phyloP scores from a whole-genome alignment of 1,139 yeast species.

The Arxiozyma bovina region DNA sequence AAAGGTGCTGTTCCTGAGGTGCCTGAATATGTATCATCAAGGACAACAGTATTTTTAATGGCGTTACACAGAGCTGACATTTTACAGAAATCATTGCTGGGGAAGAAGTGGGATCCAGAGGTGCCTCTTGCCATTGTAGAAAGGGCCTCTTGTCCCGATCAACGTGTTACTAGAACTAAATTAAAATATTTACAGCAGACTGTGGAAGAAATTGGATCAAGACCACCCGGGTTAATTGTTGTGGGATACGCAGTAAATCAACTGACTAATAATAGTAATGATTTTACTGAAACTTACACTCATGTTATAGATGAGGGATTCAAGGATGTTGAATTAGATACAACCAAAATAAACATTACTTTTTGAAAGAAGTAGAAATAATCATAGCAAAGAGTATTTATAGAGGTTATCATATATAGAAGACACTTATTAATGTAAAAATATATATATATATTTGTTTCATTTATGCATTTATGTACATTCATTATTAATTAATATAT shows the following conservation, averaged over 20 bases:
- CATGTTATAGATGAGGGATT: slow-evolving; percentile 51
- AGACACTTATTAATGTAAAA: neutral
- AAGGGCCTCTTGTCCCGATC: slow-evolving; percentile 90
- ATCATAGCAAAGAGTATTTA: neutral
- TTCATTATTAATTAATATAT: too few species aligned
- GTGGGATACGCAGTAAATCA: slow-evolving; percentile 76
- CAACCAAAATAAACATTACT: neutral
- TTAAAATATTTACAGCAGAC: slow-evolving; percentile 61
- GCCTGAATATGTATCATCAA: slow-evolving; percentile 60
- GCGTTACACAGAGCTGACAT: slow-evolving; percentile 74
- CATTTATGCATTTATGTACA: neutral
- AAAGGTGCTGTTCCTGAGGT: slow-evolving; percentile 72
- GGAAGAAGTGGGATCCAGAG: slow-evolving; percentile 56
- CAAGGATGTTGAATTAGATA: slow-evolving; percentile 13
- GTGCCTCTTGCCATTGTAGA: slow-evolving; percentile 83
- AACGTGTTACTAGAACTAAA: slow-evolving; percentile 70
- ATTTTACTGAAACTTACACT: slow-evolving; percentile 22
- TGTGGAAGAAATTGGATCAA: slow-evolving; percentile 69
- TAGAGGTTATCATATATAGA: neutral
- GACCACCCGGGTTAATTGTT: slow-evolving; percentile 89
- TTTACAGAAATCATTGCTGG: slow-evolving; percentile 50
- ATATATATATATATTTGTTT: too few species aligned
- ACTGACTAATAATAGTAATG: slow-evolving; percentile 29
- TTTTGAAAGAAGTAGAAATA: too few species aligned
- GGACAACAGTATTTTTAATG: slow-evolving; percentile 89